Conservation (phyloP, 73 alveolate genomes). For the Paramecium tetraurelia region DNA sequence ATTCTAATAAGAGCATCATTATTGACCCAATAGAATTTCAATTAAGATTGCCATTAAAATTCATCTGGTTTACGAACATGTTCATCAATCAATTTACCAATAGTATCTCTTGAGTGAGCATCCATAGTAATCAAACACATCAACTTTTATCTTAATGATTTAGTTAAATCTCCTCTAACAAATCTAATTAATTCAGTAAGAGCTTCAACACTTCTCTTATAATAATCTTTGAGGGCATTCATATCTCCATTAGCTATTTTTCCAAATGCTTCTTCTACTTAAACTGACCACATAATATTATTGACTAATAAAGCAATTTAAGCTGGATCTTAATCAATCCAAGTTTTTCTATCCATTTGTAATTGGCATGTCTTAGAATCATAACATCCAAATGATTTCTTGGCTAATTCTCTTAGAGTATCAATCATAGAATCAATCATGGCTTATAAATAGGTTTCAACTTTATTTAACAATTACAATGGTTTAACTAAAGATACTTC, state of each 20-base stretch:
- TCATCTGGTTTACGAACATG: slow-evolving; percentile 93
- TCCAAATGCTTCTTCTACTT: slow-evolving; percentile 84
- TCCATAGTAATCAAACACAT: slow-evolving; percentile 99
- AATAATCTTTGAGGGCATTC: slow-evolving; percentile 79
- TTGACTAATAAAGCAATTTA: slow-evolving; percentile 92
- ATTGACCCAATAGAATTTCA: slow-evolving; percentile 94
- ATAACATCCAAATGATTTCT: slow-evolving; percentile 77
- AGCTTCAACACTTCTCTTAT: slow-evolving; percentile 76
- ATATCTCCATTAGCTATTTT: slow-evolving; percentile 68
- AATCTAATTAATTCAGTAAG: slow-evolving; percentile 87
- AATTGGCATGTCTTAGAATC: slow-evolving; percentile 64
- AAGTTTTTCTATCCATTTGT: slow-evolving; percentile 75
- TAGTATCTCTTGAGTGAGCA: slow-evolving; percentile 99
- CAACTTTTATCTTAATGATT: slow-evolving; percentile 90
- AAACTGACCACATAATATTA: slow-evolving; percentile 83
- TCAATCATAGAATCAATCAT: slow-evolving; percentile 93
- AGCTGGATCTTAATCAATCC: slow-evolving; percentile 95
- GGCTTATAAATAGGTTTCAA: slow-evolving; percentile 92
- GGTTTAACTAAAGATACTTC: slow-evolving; percentile 95
- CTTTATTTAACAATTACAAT: slow-evolving; percentile 95
- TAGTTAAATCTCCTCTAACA: slow-evolving; percentile 93
- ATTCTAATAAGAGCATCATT: slow-evolving; percentile 89
- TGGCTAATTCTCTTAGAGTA: slow-evolving; percentile 83
- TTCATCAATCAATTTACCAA: slow-evolving; percentile 87
- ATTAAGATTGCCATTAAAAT: slow-evolving; percentile 99